phyloP scores from a whole-genome alignment of 495 filamentous ascomycete genomes.

The Halenospora varia region DNA sequence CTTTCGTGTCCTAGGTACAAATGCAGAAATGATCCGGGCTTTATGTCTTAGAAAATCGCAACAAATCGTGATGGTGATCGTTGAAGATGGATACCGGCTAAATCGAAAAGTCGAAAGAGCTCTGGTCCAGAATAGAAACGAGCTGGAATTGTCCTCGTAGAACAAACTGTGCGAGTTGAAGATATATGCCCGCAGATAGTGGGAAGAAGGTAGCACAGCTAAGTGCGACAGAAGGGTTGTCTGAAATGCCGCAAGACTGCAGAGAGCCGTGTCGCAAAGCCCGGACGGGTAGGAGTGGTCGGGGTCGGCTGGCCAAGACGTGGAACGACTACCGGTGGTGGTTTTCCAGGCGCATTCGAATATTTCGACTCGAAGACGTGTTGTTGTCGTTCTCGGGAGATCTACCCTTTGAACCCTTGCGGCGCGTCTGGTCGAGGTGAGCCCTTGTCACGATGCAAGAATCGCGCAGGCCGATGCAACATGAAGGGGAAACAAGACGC shows the following conservation, averaged over 20 bases:
- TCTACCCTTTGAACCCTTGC: too few species aligned
- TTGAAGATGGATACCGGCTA: constrained; percentile 12
- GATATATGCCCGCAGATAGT: constrained; percentile 1
- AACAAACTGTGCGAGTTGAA: background rate
- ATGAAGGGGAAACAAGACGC: constrained; percentile 16
- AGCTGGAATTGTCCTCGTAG: background rate
- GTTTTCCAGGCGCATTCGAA: too few species aligned
- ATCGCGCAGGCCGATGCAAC: constrained; percentile 15
- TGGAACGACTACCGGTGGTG: constrained; percentile 1
- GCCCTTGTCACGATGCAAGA: constrained; percentile 20
- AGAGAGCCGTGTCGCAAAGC: constrained; percentile 19
- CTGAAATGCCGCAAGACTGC: constrained; percentile 1
- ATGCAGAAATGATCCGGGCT: too few species aligned
- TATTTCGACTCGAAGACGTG: background rate
- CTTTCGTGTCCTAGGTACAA: too few species aligned
- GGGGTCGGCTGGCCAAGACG: constrained; percentile 7
- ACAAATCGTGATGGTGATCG: too few species aligned
- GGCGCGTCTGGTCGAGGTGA: constrained; percentile 5
- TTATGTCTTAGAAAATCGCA: too few species aligned
- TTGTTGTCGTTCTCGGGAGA: too few species aligned
- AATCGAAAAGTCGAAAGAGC: constrained; percentile 11
- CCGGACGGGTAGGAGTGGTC: background rate
- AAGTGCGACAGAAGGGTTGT: constrained; percentile 11
- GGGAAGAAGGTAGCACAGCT: constrained; percentile 7
- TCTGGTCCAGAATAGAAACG: too few species aligned